Conservation (phyloP, 2,329 filamentous ascomycete species). For the Alternaria alternata region DNA sequence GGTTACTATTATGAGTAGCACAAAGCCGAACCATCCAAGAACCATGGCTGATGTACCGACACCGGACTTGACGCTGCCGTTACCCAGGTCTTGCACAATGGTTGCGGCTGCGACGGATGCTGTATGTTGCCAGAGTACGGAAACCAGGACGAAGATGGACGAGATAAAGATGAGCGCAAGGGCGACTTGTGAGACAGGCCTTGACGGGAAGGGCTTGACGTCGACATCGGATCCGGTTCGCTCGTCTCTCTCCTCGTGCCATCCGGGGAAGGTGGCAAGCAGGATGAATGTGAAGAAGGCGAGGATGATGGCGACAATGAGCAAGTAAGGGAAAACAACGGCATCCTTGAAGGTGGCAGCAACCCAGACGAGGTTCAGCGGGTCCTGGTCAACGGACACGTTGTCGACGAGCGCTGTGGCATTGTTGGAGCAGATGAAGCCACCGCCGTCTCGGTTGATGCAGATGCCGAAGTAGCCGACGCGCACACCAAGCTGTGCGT, state of each 20-base stretch:
- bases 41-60: slow-evolving; percentile 97
- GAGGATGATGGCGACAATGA: slow-evolving; percentile 98
- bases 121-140: slow-evolving; percentile 88
- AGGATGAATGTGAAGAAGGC: slow-evolving; percentile 95
- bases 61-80: slow-evolving; percentile 84
- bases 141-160: slow-evolving; percentile 71
- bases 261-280: slow-evolving; percentile 94
- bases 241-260: slow-evolving; percentile 89
- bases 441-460: slow-evolving; percentile 87
- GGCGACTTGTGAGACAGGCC: slow-evolving; percentile 90
- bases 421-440: slow-evolving; percentile 96
- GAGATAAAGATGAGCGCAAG: slow-evolving; percentile 86
- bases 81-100: slow-evolving; percentile 90
- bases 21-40: slow-evolving; percentile 96
- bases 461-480: slow-evolving; percentile 99
- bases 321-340: slow-evolving; percentile 96
- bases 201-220: slow-evolving; percentile 91
- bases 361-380: slow-evolving; percentile 96
- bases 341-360: slow-evolving; percentile 97
- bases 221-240: slow-evolving; percentile 81
- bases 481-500: slow-evolving; percentile 83
- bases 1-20: slow-evolving; percentile 90
- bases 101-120: slow-evolving; percentile 94
- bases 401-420: slow-evolving; percentile 91
- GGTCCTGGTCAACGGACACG: slow-evolving; percentile 89